A percentile compares a stretch with the other conserved stretches of the same genome.
Evolutionary conservation across 75 land plant genomes (phyloP).

Genomic region (Sequoia sempervirens): DNA sequence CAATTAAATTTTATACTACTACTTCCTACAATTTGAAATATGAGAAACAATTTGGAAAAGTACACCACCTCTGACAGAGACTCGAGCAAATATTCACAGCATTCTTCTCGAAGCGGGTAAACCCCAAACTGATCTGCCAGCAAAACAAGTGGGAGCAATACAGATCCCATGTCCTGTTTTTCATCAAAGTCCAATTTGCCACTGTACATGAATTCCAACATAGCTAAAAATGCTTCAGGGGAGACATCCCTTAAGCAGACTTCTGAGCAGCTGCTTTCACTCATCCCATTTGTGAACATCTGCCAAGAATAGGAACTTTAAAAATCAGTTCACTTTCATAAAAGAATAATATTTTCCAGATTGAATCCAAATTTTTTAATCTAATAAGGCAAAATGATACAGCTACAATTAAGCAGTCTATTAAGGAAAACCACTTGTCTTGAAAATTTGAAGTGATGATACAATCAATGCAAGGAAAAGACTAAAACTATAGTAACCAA

Average conservation of each 20-base stretch:
- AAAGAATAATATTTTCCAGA: not conserved
- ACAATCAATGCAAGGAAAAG: not conserved
- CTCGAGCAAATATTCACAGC: constrained; percentile 64
- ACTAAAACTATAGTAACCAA: not conserved
- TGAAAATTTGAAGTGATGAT: not conserved
- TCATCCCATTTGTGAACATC: constrained; percentile 99
- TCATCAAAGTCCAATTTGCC: constrained; percentile 44
- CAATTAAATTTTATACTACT: not conserved
- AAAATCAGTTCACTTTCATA: not conserved
- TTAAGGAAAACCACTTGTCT: not conserved
- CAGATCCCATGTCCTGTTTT: constrained; percentile 22
- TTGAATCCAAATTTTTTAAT: not conserved
- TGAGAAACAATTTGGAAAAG: not conserved
- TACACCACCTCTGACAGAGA: constrained; percentile 61
- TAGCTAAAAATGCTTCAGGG: constrained; percentile 50
- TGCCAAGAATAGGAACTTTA: constrained; percentile 19
- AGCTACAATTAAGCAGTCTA: not conserved
- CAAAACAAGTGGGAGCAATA: constrained; percentile 63
- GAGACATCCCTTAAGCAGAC: constrained; percentile 60
- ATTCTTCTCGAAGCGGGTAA: constrained; percentile 68
- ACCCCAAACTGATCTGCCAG: constrained; percentile 89
- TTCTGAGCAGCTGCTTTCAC: constrained; percentile 58
- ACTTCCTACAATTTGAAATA: not conserved
- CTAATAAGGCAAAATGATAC: not conserved
- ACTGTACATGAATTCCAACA: constrained; percentile 89